Evolutionary conservation across 106 monocot genomes (phyloP).

Genomic region (Allium fistulosum): DNA sequence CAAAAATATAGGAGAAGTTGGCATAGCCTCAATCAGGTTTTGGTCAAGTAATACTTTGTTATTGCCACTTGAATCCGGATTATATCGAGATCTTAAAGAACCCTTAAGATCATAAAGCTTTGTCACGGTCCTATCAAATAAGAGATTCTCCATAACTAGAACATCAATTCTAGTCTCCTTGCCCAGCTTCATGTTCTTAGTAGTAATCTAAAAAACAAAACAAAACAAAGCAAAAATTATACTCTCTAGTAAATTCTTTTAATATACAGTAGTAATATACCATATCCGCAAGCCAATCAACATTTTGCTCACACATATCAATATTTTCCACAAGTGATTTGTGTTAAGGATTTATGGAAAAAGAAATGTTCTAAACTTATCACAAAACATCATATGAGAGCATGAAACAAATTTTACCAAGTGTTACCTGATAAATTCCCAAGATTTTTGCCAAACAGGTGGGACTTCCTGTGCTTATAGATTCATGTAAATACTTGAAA

Average conservation of each 20-base stretch:
- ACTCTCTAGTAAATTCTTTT: too few species aligned
- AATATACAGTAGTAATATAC: too few species aligned
- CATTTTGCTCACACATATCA: too few species aligned
- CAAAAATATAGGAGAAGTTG: constrained; percentile 90
- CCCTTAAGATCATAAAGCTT: constrained; percentile 89
- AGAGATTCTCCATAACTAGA: constrained; percentile 86
- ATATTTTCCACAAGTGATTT: too few species aligned
- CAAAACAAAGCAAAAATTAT: background rate
- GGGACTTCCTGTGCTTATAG: constrained; percentile 70
- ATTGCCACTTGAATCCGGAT: constrained; percentile 67
- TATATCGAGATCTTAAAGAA: constrained; percentile 68
- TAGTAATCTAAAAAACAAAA: constrained; percentile 32
- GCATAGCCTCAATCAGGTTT: constrained; percentile 82
- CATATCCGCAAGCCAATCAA: too few species aligned
- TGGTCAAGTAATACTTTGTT: constrained; percentile 90
- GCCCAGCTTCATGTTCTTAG: constrained; percentile 61
- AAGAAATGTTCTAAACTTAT: too few species aligned
- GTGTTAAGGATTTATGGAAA: too few species aligned
- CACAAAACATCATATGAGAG: too few species aligned
- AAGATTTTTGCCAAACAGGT: constrained; percentile 86
- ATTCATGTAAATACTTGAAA: constrained; percentile 77
- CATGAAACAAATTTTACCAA: too few species aligned
- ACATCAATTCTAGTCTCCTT: constrained; percentile 78
- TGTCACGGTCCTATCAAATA: constrained; percentile 62
- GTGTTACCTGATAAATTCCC: constrained; percentile 77